Percentiles rank a stretch among this genome's conserved stretches.
Conservation (phyloP, 2,329 filamentous ascomycete genomes). For the Ceratocystis diversiconidia region DNA sequence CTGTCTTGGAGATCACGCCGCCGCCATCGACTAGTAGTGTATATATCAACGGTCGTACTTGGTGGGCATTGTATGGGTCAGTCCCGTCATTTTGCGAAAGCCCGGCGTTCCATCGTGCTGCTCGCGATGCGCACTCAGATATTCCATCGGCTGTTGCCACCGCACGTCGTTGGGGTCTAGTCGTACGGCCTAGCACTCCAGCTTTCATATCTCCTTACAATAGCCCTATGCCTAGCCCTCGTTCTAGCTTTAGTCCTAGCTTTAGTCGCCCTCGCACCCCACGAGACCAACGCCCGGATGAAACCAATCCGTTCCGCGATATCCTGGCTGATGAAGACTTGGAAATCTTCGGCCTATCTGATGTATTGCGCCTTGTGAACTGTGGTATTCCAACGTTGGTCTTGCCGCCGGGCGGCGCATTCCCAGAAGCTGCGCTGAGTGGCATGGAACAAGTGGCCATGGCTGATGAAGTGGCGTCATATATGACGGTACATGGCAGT, state of each 20-base stretch:
- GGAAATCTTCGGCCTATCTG: slow-evolving; percentile 10
- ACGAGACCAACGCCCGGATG: background rate
- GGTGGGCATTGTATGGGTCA: slow-evolving; percentile 13
- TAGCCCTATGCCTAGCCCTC: background rate
- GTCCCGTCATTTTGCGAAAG: slow-evolving; percentile 13
- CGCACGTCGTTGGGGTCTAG: slow-evolving; percentile 14
- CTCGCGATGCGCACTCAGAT: slow-evolving; percentile 13
- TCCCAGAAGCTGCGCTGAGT: background rate
- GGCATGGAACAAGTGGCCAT: slow-evolving; percentile 11
- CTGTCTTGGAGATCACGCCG: background rate
- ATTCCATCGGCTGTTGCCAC: slow-evolving; percentile 11
- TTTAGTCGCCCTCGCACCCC: slow-evolving; percentile 2
- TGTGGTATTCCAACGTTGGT: slow-evolving; percentile 7
- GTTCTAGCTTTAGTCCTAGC: background rate
- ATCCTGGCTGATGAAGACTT: slow-evolving; percentile 17
- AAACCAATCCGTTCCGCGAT: slow-evolving; percentile 14
- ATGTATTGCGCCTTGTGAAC: slow-evolving; percentile 7
- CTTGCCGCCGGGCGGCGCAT: slow-evolving; percentile 10
- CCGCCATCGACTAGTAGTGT: background rate
- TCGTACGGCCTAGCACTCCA: slow-evolving; percentile 4
- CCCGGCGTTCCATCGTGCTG: slow-evolving; percentile 8
- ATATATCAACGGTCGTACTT: slow-evolving; percentile 14
- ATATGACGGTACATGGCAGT: slow-evolving; percentile 13
- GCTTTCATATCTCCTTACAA: background rate
- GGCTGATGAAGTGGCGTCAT: slow-evolving; percentile 12